Conservation (phyloP, 2,329 filamentous ascomycete species). For the Incumbomyces delicatus region DNA sequence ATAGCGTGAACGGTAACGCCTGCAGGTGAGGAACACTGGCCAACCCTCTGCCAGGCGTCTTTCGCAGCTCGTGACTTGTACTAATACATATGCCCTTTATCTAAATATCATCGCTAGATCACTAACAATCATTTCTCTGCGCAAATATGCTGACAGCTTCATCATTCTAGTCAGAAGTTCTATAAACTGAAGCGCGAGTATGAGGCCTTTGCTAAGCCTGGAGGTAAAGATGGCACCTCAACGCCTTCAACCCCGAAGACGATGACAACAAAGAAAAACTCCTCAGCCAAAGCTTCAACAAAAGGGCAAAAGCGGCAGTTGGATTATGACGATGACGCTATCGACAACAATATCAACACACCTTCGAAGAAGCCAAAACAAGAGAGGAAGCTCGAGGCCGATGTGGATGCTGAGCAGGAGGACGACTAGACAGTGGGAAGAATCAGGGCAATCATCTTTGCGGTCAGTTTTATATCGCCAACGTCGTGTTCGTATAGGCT, state of each 20-base stretch:
- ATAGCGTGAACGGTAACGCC: conserved; percentile 14
- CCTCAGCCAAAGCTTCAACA: not conserved
- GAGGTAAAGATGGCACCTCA: not conserved
- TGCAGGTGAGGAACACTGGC: conserved; percentile 11
- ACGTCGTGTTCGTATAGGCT: too few relatives aligned
- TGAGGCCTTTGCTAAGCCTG: conserved; percentile 12
- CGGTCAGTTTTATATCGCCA: too few relatives aligned
- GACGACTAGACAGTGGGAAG: not conserved
- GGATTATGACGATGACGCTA: not conserved
- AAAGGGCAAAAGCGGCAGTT: not conserved
- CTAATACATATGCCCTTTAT: too few relatives aligned
- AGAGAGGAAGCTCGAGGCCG: conserved; percentile 6
- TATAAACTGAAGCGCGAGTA: conserved; percentile 21
- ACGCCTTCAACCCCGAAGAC: conserved; percentile 4
- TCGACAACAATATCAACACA: not conserved
- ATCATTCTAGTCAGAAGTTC: conserved; percentile 17
- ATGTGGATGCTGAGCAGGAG: too few relatives aligned
- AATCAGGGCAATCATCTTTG: not conserved
- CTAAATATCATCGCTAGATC: not conserved
- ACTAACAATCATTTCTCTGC: not conserved
- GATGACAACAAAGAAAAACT: not conserved
- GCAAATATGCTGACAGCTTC: conserved; percentile 9
- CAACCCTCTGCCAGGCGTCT: too few relatives aligned
- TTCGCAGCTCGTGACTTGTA: too few relatives aligned
- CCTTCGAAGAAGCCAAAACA: not conserved